Percentiles rank a stretch among this genome's conserved stretches.
Evolutionary conservation across 305 asterid species (phyloP).

Genomic region (Galium porrigens): DNA sequence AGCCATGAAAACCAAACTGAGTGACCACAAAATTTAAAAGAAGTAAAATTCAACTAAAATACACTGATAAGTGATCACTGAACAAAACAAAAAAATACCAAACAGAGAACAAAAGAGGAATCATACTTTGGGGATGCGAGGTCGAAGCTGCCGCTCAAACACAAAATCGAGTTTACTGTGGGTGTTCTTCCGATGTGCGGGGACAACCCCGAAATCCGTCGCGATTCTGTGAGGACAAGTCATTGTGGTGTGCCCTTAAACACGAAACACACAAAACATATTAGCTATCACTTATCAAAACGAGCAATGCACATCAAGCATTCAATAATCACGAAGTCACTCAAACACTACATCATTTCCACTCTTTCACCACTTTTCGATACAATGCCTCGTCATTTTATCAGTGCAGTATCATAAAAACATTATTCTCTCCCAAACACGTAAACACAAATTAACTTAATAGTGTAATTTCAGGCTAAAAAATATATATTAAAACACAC

Average conservation of each 20-base stretch:
- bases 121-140: conserved; percentile 39
- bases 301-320: background rate
- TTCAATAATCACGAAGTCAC: background rate
- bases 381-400: background rate
- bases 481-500: background rate
- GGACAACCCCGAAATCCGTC: conserved; percentile 65
- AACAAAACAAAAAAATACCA: background rate
- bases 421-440: background rate
- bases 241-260: conserved; percentile 84
- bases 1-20: conserved; percentile 10
- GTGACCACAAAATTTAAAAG: background rate
- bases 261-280: conserved; percentile 3
- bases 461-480: background rate
- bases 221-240: conserved; percentile 83
- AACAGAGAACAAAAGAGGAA: conserved; percentile 7
- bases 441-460: background rate
- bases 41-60: background rate
- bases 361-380: background rate
- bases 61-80: background rate
- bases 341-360: background rate
- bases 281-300: background rate
- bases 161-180: conserved; percentile 53
- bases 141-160: conserved; percentile 64
- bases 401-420: background rate
- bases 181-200: conserved; percentile 46